A percentile compares a stretch with the other conserved stretches of the same genome.
Evolutionary conservation across 352 stramenopile genomes (phyloP).

Genomic region (Albugo candida): DNA sequence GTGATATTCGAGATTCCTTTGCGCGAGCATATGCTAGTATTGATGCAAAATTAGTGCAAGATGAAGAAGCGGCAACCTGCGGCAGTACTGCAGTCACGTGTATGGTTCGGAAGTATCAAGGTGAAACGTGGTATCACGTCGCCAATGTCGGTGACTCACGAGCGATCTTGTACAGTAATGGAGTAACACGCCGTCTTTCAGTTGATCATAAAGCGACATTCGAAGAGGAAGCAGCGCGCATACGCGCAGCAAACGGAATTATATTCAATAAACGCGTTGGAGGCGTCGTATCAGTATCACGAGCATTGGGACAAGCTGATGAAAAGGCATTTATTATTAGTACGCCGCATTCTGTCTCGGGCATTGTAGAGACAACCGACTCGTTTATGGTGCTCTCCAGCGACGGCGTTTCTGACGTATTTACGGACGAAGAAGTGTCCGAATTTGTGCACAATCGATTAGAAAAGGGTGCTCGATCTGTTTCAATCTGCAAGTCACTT

Average conservation of each 20-base stretch:
- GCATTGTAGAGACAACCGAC: slow-evolving; percentile 23
- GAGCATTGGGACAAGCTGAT: slow-evolving; percentile 54
- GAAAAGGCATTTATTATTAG: slow-evolving; percentile 68
- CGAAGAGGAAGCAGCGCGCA: slow-evolving; percentile 49
- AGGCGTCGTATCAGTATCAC: slow-evolving; percentile 46
- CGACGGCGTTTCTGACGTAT: slow-evolving; percentile 58
- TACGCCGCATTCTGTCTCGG: slow-evolving; percentile 31
- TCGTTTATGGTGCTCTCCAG: slow-evolving; percentile 62
- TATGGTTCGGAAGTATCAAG: slow-evolving; percentile 33
- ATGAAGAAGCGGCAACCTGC: slow-evolving; percentile 41
- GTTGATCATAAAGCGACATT: slow-evolving; percentile 70
- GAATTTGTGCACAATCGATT: slow-evolving; percentile 32
- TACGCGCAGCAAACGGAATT: slow-evolving; percentile 51
- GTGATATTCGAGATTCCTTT: slow-evolving; percentile 41
- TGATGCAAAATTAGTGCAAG: slow-evolving; percentile 40
- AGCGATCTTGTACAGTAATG: slow-evolving; percentile 34
- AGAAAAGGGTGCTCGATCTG: slow-evolving; percentile 19
- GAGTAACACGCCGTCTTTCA: slow-evolving; percentile 27
- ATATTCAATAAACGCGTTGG: slow-evolving; percentile 69
- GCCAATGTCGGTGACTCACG: slow-evolving; percentile 66
- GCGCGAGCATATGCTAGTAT: slow-evolving; percentile 32
- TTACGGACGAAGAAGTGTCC: slow-evolving; percentile 46
- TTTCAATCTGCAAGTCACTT: slow-evolving; percentile 36
- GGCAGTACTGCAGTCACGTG: slow-evolving; percentile 62
- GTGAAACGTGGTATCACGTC: slow-evolving; percentile 43